Evolutionary conservation across 2,329 filamentous ascomycete genomes (phyloP).

Genomic region (Daldinia eschscholtzii): DNA sequence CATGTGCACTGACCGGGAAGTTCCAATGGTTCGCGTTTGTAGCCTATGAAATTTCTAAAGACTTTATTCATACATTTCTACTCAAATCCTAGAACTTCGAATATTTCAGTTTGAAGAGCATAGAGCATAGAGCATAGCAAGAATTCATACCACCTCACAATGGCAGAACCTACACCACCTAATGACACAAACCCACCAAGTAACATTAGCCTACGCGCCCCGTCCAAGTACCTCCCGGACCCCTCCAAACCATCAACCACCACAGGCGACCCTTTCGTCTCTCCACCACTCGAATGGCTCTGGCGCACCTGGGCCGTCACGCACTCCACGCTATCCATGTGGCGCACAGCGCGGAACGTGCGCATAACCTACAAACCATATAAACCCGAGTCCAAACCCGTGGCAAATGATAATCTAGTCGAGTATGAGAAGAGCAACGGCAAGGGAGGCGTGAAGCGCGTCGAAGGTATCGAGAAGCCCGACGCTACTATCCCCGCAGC

Average conservation of each 20-base stretch:
- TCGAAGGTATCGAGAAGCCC: constrained; percentile 74
- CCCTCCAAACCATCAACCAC: constrained; percentile 45
- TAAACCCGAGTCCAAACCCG: constrained; percentile 52
- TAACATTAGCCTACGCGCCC: constrained; percentile 58
- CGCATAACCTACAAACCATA: constrained; percentile 79
- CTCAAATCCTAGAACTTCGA: not conserved
- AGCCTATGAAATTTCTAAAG: not conserved
- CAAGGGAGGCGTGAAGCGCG: constrained; percentile 65
- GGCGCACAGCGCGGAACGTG: constrained; percentile 83
- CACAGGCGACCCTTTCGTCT: constrained; percentile 51
- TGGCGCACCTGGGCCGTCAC: constrained; percentile 78
- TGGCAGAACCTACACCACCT: constrained; percentile 38
- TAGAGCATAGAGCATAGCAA: not conserved
- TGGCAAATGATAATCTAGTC: constrained; percentile 77
- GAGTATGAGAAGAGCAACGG: constrained; percentile 63
- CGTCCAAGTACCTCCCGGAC: constrained; percentile 62
- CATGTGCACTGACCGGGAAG: not conserved
- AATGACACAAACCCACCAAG: constrained; percentile 25
- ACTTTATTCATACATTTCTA: not conserved
- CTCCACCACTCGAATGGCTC: constrained; percentile 71
- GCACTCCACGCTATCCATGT: constrained; percentile 83
- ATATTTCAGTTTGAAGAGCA: not conserved
- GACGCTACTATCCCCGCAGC: constrained; percentile 54
- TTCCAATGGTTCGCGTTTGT: not conserved
- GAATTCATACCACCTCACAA: constrained; percentile 9